Evolutionary conservation across 495 filamentous ascomycete species (phyloP).

Genomic region (Aspergillus kassunensis): DNA sequence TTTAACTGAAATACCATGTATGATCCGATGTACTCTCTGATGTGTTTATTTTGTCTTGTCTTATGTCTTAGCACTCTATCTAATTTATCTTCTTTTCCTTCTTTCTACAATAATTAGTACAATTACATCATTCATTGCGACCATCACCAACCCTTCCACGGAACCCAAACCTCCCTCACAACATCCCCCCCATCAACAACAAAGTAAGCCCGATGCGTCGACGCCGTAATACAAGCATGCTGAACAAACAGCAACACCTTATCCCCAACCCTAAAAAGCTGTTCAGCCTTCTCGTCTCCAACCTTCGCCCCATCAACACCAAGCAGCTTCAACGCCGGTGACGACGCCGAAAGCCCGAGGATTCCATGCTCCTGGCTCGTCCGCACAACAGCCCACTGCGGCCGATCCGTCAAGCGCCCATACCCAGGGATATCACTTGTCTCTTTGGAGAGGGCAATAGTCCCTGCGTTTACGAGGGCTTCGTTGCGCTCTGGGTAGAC

Average conservation of each 20-base stretch:
- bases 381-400: constrained; percentile 57
- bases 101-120: neutral
- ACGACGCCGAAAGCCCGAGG: constrained; percentile 25
- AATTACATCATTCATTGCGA: neutral
- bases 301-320: neutral
- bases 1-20: no score
- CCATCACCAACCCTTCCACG: constrained; percentile 27
- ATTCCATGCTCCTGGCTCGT: constrained; percentile 68
- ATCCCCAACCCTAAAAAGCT: constrained; percentile 24
- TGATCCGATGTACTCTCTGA: no score
- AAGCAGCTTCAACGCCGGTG: neutral
- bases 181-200: constrained; percentile 19
- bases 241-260: constrained; percentile 27
- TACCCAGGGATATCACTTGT: constrained; percentile 12
- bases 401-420: constrained; percentile 8
- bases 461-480: constrained; percentile 23
- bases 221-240: constrained; percentile 28
- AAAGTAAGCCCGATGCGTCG: constrained; percentile 5
- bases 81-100: no score
- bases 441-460: constrained; percentile 17
- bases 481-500: constrained; percentile 28
- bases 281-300: constrained; percentile 12
- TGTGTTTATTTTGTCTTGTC: no score
- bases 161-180: constrained; percentile 29
- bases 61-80: no score